Base-by-base conservation (phyloP, 2,329 filamentous ascomycete genomes). In the Intubia oerlemansii region DNA sequence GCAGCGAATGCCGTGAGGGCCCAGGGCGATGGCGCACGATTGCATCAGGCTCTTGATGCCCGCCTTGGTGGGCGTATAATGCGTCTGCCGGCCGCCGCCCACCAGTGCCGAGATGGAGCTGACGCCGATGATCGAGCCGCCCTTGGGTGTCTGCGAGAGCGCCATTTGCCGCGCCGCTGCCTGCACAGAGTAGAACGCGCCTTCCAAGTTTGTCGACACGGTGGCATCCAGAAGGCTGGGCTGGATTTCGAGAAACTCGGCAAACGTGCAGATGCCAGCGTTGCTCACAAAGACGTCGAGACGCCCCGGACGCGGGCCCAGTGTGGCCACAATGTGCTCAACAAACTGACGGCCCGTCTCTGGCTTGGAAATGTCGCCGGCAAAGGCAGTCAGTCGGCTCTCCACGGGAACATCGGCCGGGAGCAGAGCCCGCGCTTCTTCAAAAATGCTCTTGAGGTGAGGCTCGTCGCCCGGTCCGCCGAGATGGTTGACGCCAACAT, bases 111-210 rank as follows among this genome's bases (percentile, higher is more conserved):
- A 60, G 39, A 71, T 70, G 28, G 34, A 37, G 36, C 36, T 38
- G 32, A 41, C 28, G 32, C 36, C 38, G 28, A 41, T 85, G 42
- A 92, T 88, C 41, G 67, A 73, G 19, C 82, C 82, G 11, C 81
- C 79, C 0, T 65, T 49, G 0, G 71, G 67, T 2, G 57, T 53
- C 41, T 78, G 61, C 17, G 45, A 39, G 19, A 51, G 52, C 0
- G 74, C 70, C 76, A 92, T 88, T 46, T 88, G 79, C 3, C 72
- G 65, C 2, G 79, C 81, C 2, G 80, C 82, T 0, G 81, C 78
- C 56, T 91, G 82, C 14, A 77, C 73, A 20, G 78, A 63, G 54
- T 82, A 84, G 54, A 90, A 91, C n/a, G 81, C 77, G 25, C 82
- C 82, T 39, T 74, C 70, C 38, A 92, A 68, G 51, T 92, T 92